These are phyloP conservation scores for Castanea crenata DNA, from an alignment of 306 rosid species.

Conservation along the genomic window DNA sequence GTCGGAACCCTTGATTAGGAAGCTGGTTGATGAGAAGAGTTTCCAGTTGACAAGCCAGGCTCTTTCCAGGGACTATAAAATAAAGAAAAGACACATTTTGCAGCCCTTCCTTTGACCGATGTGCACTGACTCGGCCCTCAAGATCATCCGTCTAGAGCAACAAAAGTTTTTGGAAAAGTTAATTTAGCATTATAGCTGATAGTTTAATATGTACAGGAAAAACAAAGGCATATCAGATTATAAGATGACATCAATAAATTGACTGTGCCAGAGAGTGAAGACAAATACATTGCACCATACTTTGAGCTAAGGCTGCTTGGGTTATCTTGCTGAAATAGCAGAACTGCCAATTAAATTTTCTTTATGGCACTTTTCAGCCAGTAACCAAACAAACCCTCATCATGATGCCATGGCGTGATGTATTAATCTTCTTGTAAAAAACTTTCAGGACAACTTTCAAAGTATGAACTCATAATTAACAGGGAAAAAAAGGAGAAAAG, in stretches of 20 bases:
- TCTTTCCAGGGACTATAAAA: constrained; percentile 69
- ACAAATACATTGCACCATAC: neutral
- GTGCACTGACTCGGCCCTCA: constrained; percentile 61
- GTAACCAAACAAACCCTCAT: too few relatives aligned
- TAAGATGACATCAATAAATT: neutral
- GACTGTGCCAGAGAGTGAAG: neutral
- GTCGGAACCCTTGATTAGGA: constrained; percentile 62
- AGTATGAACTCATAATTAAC: neutral
- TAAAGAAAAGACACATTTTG: constrained; percentile 60
- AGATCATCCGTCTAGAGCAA: constrained; percentile 73
- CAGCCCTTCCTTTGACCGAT: constrained; percentile 77
- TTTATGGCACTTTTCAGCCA: too few relatives aligned
- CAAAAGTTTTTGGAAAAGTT: neutral
- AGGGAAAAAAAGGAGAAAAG: neutral
- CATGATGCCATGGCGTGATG: neutral
- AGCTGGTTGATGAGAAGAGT: constrained; percentile 92
- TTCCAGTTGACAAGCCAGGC: constrained; percentile 89
- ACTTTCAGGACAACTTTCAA: neutral
- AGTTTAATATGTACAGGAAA: neutral
- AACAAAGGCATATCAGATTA: neutral
- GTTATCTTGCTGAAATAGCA: neutral
- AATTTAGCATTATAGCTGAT: neutral
- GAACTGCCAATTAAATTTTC: neutral
- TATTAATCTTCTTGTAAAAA: neutral
- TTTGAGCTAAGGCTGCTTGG: neutral